Base-by-base conservation (phyloP, 371 early-diverging fungal species). In the Mucor saturninus region DNA sequence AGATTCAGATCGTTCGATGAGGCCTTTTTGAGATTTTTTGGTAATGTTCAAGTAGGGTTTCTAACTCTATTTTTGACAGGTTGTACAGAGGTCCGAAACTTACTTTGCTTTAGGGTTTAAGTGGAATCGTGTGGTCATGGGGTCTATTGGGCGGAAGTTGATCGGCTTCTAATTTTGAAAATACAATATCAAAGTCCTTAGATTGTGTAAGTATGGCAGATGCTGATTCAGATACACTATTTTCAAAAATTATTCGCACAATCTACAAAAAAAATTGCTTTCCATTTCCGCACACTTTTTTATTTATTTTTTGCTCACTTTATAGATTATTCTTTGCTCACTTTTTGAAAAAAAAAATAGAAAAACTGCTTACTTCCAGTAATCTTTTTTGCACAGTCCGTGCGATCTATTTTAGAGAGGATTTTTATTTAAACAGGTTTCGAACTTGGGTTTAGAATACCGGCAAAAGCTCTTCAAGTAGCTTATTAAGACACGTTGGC, bases 1-100 rank as follows among this genome's bases (percentile, higher is more conserved):
- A 4, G 83, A 82, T 15, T 53, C 61, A 1, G 80, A 80, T 0
- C 68, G 73, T 10, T 61, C 46, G 14, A 84, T 84, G 40, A 73
- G 80, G 1, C 75, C 79, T 50, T 68, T 68, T 0, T 29, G 5
- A 73, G 52, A 32, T 54, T 54, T 5, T 54, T 38, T 35, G 38
- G 10, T 48, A 5, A 35, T 57, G 48, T 26, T 46, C 21, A 21
- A 48, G n/a, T n/a, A 56, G n/a, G 3, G 28, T 31, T 2, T 56
- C 11, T 1, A 57, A 9, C 26, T 57, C 58, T 3, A 37, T 9
- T 26, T 46, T 7, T 2, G 58, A 58, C n/a, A 58, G 13, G 13
- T 26, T 38, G 42, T 59, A 59, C 0, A 59, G 1, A 4, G 61
- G 61, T 2, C 61, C 54, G 35, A 21, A 53, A 4, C 53, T 53